Percentiles rank a stretch among this genome's conserved stretches.
These are phyloP conservation scores for Sugiyamaella grinbergsii DNA, from an alignment of 1,139 yeast genomes.

Conservation along the genomic window DNA sequence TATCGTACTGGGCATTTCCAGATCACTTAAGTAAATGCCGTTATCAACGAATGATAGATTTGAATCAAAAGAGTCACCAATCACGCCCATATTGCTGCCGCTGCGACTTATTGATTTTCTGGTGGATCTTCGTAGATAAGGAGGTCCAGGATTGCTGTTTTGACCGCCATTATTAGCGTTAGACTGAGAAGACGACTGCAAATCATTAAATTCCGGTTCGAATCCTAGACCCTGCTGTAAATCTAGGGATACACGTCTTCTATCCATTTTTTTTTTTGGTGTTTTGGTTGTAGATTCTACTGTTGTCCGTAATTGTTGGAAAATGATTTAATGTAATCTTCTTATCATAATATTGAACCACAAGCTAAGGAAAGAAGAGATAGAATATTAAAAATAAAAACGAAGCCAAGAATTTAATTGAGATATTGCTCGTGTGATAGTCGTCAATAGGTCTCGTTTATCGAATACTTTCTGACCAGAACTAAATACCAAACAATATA, in stretches of 20 bases:
- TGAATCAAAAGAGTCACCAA: conserved; percentile 11
- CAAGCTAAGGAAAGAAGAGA: too few species aligned
- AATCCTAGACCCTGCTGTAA: conserved; percentile 21
- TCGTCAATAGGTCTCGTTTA: too few species aligned
- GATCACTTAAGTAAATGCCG: conserved; percentile 16
- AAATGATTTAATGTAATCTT: neutral
- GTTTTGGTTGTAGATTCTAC: neutral
- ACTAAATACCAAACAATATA: neutral
- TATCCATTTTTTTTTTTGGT: conserved; percentile 14
- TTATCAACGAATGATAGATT: conserved; percentile 11
- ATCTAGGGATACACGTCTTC: conserved; percentile 11
- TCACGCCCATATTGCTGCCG: neutral
- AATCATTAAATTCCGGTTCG: conserved; percentile 17
- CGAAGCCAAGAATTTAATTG: neutral
- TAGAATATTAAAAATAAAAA: neutral
- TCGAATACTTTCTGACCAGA: too few species aligned
- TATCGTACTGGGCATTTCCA: conserved; percentile 7
- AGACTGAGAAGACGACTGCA: conserved; percentile 1
- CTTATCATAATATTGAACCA: conserved; percentile 1
- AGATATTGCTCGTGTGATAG: conserved; percentile 14
- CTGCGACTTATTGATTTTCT: conserved; percentile 7
- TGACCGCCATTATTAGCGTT: conserved; percentile 3
- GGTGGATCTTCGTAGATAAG: conserved; percentile 8
- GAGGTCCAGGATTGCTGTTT: neutral
- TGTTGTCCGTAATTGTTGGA: too few species aligned